Base-by-base conservation (phyloP, 495 filamentous ascomycete genomes). In the Aspergillus mulundensis region DNA sequence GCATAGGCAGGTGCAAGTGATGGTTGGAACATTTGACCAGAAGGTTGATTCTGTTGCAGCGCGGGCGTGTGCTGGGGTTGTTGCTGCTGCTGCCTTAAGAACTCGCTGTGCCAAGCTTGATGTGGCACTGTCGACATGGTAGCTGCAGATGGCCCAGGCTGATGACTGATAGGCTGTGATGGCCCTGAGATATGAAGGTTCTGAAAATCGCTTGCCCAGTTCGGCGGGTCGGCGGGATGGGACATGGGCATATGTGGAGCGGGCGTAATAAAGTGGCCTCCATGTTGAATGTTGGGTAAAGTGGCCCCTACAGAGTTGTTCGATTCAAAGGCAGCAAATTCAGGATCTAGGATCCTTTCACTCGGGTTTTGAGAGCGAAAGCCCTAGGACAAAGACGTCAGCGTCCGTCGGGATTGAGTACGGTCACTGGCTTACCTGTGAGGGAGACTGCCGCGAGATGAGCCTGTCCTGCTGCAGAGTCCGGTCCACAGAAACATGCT, bases 381-480 rank as follows among this genome's bases (percentile, higher is more conserved):
- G n/a, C 77, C 77, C 86, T 88, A 53, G 5, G 24, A 56, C 7
- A 24, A 44, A 39, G 52, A 56, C 58, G 59, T 70, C 50, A 65
- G 62, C 53, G 60, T 48, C 7, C 2, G 5, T 6, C 20, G 23
- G n/a, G 24, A 8, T 21, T 8, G 11, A 12, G 16, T 19, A 16
- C 19, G 48, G 34, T 45, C 7, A 14, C 21, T 19, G 24, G 58
- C 61, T 58, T 63, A 87, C 86, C 67, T 87, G 81, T 43, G 75
- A 70, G 10, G 82, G 75, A 16, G 79, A 70, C 45, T 80, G 76
- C 10, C 77, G 79, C 7, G 75, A 70, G 30, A 72, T 67, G 24
- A 90, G 63, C 46, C 89, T 84, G 64, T 97, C 93, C 69, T 95
- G 93, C 62, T 97, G 91, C 41, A 93, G 77, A 5, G 87, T 86